phyloP scores from a whole-genome alignment of 2,329 filamentous ascomycete species.

The Fusarium domesticum region DNA sequence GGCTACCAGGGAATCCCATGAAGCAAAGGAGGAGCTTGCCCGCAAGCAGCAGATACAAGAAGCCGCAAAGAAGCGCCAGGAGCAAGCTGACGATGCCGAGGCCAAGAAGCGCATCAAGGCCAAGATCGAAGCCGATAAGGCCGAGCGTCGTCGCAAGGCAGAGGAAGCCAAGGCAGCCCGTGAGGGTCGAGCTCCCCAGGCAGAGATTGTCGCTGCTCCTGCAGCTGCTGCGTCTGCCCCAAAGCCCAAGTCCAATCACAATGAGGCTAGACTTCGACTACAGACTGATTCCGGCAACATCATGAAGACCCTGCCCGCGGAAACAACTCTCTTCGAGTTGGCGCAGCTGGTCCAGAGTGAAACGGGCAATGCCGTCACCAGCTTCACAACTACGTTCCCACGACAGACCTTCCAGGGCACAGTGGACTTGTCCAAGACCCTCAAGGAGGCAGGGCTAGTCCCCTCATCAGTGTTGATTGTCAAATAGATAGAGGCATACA shows the following conservation, averaged over 20 bases:
- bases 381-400: slow-evolving; percentile 84
- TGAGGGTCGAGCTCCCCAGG: slow-evolving; percentile 63
- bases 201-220: slow-evolving; percentile 44
- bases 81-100: slow-evolving; percentile 81
- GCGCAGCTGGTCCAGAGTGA: slow-evolving; percentile 72
- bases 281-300: slow-evolving; percentile 73
- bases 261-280: slow-evolving; percentile 75
- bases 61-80: slow-evolving; percentile 77
- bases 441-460: slow-evolving; percentile 87
- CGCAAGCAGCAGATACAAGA: slow-evolving; percentile 92
- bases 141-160: slow-evolving; percentile 78
- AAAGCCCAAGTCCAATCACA: slow-evolving; percentile 69
- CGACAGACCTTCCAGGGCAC: slow-evolving; percentile 70
- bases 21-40: slow-evolving; percentile 82
- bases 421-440: slow-evolving; percentile 79
- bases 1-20: slow-evolving; percentile 82
- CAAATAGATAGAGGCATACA: slow-evolving; percentile 38
- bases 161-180: slow-evolving; percentile 81
- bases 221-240: slow-evolving; percentile 46
- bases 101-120: slow-evolving; percentile 88
- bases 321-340: slow-evolving; percentile 91
- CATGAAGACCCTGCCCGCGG: slow-evolving; percentile 82
- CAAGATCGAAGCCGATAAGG: slow-evolving; percentile 93
- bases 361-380: slow-evolving; percentile 65
- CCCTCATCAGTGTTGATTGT: slow-evolving; percentile 89